Evolutionary conservation across 805 yeast genomes (phyloP).

Genomic region (Starmera caribaea): DNA sequence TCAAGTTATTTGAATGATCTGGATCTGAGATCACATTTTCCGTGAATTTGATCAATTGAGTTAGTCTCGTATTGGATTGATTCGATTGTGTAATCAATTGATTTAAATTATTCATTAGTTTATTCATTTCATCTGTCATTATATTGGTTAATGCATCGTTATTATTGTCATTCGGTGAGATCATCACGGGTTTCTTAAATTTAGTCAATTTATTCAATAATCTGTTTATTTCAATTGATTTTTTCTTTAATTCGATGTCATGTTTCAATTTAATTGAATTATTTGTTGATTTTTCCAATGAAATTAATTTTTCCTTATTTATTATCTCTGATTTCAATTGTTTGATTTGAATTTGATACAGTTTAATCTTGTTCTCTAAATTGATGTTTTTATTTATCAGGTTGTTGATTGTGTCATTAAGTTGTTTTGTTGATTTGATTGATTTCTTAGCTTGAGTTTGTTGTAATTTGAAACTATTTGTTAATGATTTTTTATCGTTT

Average conservation of each 20-base stretch:
- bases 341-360: background rate
- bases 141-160: slow-evolving; percentile 2
- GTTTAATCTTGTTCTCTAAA: slow-evolving; percentile 3
- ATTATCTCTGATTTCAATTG: background rate
- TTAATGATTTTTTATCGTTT: slow-evolving; percentile 1
- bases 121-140: slow-evolving; percentile 13
- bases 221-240: slow-evolving; percentile 7
- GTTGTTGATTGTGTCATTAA: background rate
- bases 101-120: slow-evolving; percentile 9
- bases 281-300: slow-evolving; percentile 4
- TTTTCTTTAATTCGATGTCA: slow-evolving; percentile 14
- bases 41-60: slow-evolving; percentile 4
- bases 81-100: slow-evolving; percentile 10
- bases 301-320: background rate
- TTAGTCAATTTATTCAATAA: slow-evolving; percentile 11
- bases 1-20: background rate
- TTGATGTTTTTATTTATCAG: background rate
- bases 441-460: slow-evolving; percentile 3
- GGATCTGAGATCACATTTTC: background rate
- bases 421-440: background rate
- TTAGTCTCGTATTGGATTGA: slow-evolving; percentile 2
- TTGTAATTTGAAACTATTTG: slow-evolving; percentile 3
- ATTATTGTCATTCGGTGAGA: slow-evolving; percentile 1
- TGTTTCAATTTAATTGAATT: slow-evolving; percentile 8
- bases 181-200: slow-evolving; percentile 2